Percentiles rank a stretch among this genome's conserved stretches.
Evolutionary conservation across 768 basidiomycete species (phyloP).

Genomic region (Boletellus ananas): DNA sequence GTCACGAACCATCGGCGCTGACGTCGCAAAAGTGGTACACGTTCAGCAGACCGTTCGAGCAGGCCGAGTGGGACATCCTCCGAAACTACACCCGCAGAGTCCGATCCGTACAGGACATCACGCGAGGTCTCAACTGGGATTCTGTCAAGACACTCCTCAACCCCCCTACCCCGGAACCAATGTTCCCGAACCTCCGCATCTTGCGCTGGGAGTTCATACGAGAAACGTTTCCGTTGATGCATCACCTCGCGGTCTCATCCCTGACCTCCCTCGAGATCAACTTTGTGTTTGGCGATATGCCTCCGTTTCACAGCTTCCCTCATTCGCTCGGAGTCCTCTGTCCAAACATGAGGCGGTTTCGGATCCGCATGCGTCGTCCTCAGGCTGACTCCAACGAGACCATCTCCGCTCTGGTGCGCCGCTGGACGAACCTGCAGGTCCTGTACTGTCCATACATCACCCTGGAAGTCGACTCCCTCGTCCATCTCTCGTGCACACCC

Average conservation of each 20-base stretch:
- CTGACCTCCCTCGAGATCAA: constrained; percentile 20
- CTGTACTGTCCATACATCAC: constrained; percentile 12
- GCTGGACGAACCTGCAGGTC: constrained; percentile 15
- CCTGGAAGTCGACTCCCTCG: constrained; percentile 12
- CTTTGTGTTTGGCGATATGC: constrained; percentile 16
- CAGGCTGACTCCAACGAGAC: constrained; percentile 9
- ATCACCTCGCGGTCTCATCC: constrained; percentile 10
- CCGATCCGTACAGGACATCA: constrained; percentile 12
- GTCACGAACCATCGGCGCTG: neutral
- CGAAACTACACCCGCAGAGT: constrained; percentile 11
- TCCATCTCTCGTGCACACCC: constrained; percentile 14
- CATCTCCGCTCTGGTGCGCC: constrained; percentile 11
- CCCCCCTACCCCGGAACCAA: constrained; percentile 12
- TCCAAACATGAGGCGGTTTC: constrained; percentile 11
- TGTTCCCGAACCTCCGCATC: constrained; percentile 19
- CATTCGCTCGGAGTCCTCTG: constrained; percentile 16
- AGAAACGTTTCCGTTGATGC: constrained; percentile 15
- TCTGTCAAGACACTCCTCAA: constrained; percentile 15
- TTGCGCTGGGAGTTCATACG: constrained; percentile 20
- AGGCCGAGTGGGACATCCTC: constrained; percentile 10
- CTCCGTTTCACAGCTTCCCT: constrained; percentile 17
- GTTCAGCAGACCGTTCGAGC: constrained; percentile 11
- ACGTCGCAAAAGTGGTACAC: constrained; percentile 11
- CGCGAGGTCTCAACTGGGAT: constrained; percentile 16
- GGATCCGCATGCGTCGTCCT: constrained; percentile 14